These are phyloP conservation scores for Pestalotiopsis sp. DNA, from an alignment of 2,329 filamentous ascomycete genomes.

Conservation along the genomic window DNA sequence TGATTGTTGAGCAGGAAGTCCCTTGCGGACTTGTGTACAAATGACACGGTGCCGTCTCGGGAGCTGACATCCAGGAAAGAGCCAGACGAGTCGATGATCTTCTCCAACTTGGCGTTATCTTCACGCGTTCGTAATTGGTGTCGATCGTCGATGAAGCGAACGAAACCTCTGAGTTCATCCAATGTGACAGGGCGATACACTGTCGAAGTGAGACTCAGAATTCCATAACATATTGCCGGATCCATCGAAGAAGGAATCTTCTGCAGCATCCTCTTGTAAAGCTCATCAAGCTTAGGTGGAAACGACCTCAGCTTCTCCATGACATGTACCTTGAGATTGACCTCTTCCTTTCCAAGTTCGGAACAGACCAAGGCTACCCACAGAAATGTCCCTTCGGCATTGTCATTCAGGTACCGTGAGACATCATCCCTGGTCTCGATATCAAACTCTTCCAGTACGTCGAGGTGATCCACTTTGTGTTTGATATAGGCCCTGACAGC, in stretches of 20 bases:
- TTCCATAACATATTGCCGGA: slow-evolving; percentile 29
- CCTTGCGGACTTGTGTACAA: too few relatives aligned
- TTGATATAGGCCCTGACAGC: slow-evolving; percentile 41
- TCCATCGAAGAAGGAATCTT: slow-evolving; percentile 32
- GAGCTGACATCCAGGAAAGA: too few relatives aligned
- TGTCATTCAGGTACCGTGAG: slow-evolving; percentile 11
- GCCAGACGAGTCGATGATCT: too few relatives aligned
- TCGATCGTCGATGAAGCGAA: too few relatives aligned
- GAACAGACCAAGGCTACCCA: slow-evolving; percentile 45
- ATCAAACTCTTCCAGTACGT: background rate
- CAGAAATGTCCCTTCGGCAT: slow-evolving; percentile 43
- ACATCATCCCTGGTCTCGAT: background rate
- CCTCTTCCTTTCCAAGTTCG: slow-evolving; percentile 25
- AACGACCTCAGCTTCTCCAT: slow-evolving; percentile 20
- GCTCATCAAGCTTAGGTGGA: slow-evolving; percentile 34
- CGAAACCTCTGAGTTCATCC: slow-evolving; percentile 29
- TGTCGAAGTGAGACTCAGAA: slow-evolving; percentile 34
- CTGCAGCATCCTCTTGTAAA: slow-evolving; percentile 42
- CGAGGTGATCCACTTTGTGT: slow-evolving; percentile 28
- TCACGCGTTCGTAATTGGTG: too few relatives aligned
- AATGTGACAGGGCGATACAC: slow-evolving; percentile 40
- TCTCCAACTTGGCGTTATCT: too few relatives aligned
- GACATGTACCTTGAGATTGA: slow-evolving; percentile 14
- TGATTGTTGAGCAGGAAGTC: too few relatives aligned
- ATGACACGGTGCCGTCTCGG: too few relatives aligned